Evolutionary conservation across 805 yeast species (phyloP), one percentile per base, ranked within the genome.

Genomic region (Zygosaccharomyces kombuchaensis): DNA sequence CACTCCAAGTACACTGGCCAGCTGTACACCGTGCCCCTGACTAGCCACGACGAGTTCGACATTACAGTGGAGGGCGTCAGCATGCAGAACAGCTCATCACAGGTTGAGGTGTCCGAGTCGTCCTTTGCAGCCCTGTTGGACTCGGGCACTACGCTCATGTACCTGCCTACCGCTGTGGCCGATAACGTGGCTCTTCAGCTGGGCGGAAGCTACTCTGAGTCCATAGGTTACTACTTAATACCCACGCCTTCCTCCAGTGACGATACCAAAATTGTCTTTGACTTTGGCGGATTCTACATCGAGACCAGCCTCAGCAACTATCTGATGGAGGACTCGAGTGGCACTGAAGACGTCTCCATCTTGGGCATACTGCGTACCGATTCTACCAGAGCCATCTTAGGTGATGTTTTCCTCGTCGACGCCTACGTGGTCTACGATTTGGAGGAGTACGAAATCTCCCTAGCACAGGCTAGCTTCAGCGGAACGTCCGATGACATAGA

Each of bases 401-500:
- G 93, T 9, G 89, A 82, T 58, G 74, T 76, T 37, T 76, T 84
- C 58, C 65, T 85, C 51, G 71, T 86, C 44, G 73, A 77, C 31
- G 83, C 82, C 3, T 86, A 84, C 58, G 74, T 77, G 22, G 87
- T 82, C 12, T 82, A 75, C 61, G 86, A 86, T 60, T 66, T 82
- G 40, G 87, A 81, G 23, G 74, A 74, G 54, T 62, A 60, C 39
- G 71, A 76, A 57, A 67, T 84, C 27, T 77, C 82, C 0, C 50
- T 85, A 45, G 88, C 83, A 13, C 75, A 71, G 46, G 72, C 76
- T 25, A 62, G 40, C 22, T 40, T 31, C 22, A 37, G 43, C 9
- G 12, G 22, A 9, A 49, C 50, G 31, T 61, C 61, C 4, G 68
- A 62, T 36, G 63, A 78, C 50, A 71, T 80, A 36, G 80, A 77